phyloP scores from a whole-genome alignment of 768 basidiomycete species.

The Phanerochaete sordida region DNA sequence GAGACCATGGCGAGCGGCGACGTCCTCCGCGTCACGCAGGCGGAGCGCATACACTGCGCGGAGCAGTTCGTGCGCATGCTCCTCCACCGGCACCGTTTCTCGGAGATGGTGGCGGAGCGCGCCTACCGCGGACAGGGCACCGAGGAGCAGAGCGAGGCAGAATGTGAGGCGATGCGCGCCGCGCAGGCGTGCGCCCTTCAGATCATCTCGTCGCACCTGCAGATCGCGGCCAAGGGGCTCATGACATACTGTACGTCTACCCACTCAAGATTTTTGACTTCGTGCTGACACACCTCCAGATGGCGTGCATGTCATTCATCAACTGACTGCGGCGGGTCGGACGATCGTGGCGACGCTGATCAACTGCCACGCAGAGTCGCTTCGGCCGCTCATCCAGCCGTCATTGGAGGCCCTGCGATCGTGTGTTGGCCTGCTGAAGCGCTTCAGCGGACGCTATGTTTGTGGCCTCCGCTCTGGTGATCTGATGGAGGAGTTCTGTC shows the following conservation, averaged over 20 bases:
- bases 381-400: slow-evolving; percentile 75
- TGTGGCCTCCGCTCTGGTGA: slow-evolving; percentile 90
- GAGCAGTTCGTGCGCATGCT: slow-evolving; percentile 87
- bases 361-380: slow-evolving; percentile 77
- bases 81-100: slow-evolving; percentile 85
- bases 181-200: slow-evolving; percentile 77
- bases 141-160: slow-evolving; percentile 62
- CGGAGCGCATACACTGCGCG: slow-evolving; percentile 80
- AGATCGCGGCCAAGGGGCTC: slow-evolving; percentile 81
- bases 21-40: slow-evolving; percentile 86
- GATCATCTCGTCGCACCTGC: slow-evolving; percentile 78
- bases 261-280: slow-evolving; percentile 2
- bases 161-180: slow-evolving; percentile 73
- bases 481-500: slow-evolving; percentile 93
- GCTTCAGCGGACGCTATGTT: slow-evolving; percentile 90
- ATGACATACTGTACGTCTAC: slow-evolving; percentile 88
- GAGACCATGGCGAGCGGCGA: slow-evolving; percentile 83
- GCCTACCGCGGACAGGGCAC: slow-evolving; percentile 39
- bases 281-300: slow-evolving; percentile 39
- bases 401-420: slow-evolving; percentile 83
- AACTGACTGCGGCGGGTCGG: slow-evolving; percentile 89
- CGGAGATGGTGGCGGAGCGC: slow-evolving; percentile 70
- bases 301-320: slow-evolving; percentile 94
- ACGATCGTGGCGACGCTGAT: slow-evolving; percentile 85
- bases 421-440: slow-evolving; percentile 80